Conservation (phyloP, 345 rosid genomes). For the Euphorbia lathyris region DNA sequence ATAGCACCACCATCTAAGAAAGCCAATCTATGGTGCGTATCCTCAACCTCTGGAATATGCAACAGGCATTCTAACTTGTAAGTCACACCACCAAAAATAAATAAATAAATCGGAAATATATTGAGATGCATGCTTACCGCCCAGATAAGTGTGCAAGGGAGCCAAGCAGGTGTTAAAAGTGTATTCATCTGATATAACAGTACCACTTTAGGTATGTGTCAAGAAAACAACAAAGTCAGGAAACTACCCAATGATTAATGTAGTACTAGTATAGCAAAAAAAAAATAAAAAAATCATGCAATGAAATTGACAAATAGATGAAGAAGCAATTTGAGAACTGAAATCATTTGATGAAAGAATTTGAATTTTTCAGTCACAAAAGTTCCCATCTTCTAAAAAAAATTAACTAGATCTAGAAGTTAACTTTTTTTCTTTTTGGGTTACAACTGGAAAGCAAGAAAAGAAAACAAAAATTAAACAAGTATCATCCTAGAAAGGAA, state of each 20-base stretch:
- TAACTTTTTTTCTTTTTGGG: no score
- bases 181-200: conserved; percentile 33
- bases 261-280: not conserved
- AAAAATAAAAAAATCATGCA: not conserved
- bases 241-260: not conserved
- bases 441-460: no score
- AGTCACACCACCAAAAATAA: conserved; percentile 12
- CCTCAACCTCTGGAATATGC: conserved; percentile 71
- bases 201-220: conserved; percentile 24
- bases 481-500: no score
- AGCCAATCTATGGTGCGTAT: conserved; percentile 61
- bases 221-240: conserved; percentile 14
- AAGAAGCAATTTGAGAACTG: not conserved
- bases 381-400: not conserved
- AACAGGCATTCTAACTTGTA: conserved; percentile 1
- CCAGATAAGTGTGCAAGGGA: conserved; percentile 85
- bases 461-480: no score
- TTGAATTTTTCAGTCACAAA: not conserved
- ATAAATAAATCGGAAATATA: not conserved
- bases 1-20: conserved; percentile 77
- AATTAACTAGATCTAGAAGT: no score
- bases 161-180: conserved; percentile 74
- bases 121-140: conserved; percentile 51
- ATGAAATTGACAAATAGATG: not conserved
- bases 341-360: not conserved